phyloP scores from a whole-genome alignment of 768 basidiomycete genomes.

The Strobilomyces dryophilus region DNA sequence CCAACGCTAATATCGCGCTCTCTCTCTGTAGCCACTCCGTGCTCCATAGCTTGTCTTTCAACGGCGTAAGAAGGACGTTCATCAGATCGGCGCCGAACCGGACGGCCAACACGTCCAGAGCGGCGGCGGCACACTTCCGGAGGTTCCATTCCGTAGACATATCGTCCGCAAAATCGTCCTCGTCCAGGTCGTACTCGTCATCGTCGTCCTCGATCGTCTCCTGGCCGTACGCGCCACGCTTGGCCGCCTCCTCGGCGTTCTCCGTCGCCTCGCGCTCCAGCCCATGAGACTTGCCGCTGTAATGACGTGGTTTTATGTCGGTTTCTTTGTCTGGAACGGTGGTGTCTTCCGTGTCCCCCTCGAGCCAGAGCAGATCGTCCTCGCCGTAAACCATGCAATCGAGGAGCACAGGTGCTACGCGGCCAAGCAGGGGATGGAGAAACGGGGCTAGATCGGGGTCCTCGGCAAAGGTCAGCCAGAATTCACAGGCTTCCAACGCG shows the following conservation, averaged over 20 bases:
- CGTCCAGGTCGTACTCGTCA: conserved; percentile 82
- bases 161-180: conserved; percentile 89
- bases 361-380: conserved; percentile 92
- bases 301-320: conserved; percentile 96
- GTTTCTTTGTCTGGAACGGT: conserved; percentile 88
- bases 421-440: conserved; percentile 81
- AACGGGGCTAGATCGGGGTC: conserved; percentile 83
- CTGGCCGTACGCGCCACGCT: conserved; percentile 68
- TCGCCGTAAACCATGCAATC: conserved; percentile 98
- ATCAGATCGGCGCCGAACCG: conserved; percentile 88
- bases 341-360: conserved; percentile 87
- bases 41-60: conserved; percentile 94
- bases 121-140: conserved; percentile 96
- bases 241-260: conserved; percentile 34
- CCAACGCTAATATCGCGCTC: conserved; percentile 91
- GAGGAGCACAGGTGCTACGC: conserved; percentile 91
- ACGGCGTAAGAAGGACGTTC: conserved; percentile 79
- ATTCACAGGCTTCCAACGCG: conserved; percentile 97
- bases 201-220: conserved; percentile 83
- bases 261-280: conserved; percentile 64
- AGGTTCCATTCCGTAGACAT: conserved; percentile 99
- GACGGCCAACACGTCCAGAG: conserved; percentile 93
- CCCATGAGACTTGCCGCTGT: conserved; percentile 80
- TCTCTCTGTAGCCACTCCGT: conserved; percentile 91
- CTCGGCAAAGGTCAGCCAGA: conserved; percentile 99